Conservation (phyloP, 2,329 filamentous ascomycete genomes). For the Remersonia thermophila region DNA sequence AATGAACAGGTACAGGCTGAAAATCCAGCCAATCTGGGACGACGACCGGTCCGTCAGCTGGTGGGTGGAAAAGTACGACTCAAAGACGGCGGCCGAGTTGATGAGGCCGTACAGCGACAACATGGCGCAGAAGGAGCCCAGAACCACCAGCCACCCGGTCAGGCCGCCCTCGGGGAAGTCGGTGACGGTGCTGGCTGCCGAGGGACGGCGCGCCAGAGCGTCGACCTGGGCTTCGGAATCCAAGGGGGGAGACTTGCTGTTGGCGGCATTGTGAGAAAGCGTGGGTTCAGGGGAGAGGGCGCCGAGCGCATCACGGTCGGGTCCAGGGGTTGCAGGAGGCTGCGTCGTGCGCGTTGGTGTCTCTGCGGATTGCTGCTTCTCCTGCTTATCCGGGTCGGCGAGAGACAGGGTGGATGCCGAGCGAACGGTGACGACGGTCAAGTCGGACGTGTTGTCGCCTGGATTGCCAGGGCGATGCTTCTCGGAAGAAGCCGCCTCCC, state of each 20-base stretch:
- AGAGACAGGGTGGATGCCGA: no score
- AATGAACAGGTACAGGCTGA: conserved; percentile 68
- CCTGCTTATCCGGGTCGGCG: no score
- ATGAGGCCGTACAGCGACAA: conserved; percentile 59
- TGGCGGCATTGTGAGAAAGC: neutral
- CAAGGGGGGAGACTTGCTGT: conserved; percentile 1
- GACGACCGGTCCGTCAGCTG: conserved; percentile 57
- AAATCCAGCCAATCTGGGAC: conserved; percentile 73
- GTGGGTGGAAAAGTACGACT: conserved; percentile 61
- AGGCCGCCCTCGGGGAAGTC: conserved; percentile 63
- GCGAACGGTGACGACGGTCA: no score
- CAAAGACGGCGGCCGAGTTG: conserved; percentile 64
- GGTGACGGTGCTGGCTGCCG: conserved; percentile 13
- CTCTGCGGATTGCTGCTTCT: no score
- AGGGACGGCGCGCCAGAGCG: conserved; percentile 9
- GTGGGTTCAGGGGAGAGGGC: no score
- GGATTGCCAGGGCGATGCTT: no score
- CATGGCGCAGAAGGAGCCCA: conserved; percentile 65
- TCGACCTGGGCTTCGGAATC: neutral
- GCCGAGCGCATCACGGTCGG: no score
- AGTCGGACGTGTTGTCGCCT: no score
- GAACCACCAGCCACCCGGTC: conserved; percentile 61
- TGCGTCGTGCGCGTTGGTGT: no score
- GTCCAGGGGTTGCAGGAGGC: no score
- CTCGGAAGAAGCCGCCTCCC: no score